phyloP scores from a whole-genome alignment of 75 land plant genomes.

The Pinus tabuliformis region DNA sequence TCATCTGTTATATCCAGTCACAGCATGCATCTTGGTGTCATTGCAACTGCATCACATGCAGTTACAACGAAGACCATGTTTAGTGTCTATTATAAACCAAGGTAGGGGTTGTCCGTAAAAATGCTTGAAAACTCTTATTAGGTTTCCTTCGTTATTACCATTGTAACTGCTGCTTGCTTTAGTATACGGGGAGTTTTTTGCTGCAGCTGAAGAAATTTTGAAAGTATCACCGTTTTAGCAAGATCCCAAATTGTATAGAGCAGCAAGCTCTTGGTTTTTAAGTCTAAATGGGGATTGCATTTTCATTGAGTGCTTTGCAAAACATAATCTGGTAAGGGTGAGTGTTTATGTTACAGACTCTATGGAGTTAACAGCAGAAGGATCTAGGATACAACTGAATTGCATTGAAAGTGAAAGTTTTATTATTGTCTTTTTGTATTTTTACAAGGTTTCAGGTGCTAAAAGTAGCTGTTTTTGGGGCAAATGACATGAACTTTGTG shows the following conservation, averaged over 20 bases:
- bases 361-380: no score
- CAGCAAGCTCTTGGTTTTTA: not conserved
- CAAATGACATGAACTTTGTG: no score
- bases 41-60: constrained; percentile 68
- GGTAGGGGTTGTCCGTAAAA: constrained; percentile 49
- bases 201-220: not conserved
- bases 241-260: not conserved
- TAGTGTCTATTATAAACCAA: constrained; percentile 49
- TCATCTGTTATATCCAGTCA: constrained; percentile 47
- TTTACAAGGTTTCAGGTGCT: no score
- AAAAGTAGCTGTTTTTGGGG: no score
- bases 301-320: not conserved
- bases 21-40: constrained; percentile 57
- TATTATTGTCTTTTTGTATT: no score
- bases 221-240: not conserved
- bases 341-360: no score
- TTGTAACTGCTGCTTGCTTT: not conserved
- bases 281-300: not conserved
- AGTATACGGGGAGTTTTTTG: not conserved
- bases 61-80: constrained; percentile 38
- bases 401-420: no score
- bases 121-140: constrained; percentile 17
- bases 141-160: not conserved
- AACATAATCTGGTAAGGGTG: not conserved
- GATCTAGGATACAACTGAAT: no score